Evolutionary conservation across 306 rosid species (phyloP), one percentile per base, ranked within the genome.

Genomic region (Quercus bicolor): DNA sequence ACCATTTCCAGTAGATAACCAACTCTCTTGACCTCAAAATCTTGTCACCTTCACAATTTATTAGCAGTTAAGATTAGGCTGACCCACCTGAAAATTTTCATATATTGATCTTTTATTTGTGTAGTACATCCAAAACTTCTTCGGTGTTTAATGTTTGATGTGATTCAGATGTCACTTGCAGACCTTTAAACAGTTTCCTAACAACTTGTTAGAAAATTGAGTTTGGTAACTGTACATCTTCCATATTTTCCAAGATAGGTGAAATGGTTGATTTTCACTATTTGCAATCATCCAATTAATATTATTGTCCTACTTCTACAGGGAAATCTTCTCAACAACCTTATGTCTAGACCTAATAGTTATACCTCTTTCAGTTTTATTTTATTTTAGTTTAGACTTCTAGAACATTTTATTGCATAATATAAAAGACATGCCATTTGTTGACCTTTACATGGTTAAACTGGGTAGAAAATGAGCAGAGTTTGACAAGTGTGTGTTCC

Each of bases 21-120:
- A 91, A 92, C 97, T 87, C 82, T 88, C 86, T 86, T 90, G 98
- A 95, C 97, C 90, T 88, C 85, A 82, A 91, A 92, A 90, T 79
- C 88, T 82, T 91, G 89, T 91, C 97, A 81, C 69, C 60, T 68
- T 83, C 88, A 78, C 56, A 66, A 80, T 84, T 89, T 81, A 75
- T 78, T 86, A 77, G 86, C 75, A 60, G 77, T 86, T 78, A 72
- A 88, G 91, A 86, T 80, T 75, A 79, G 87, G 69, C 82, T 87
- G 94, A 75, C 92, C 97, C 92, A 88, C 88, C 53, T 40, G 79
- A 82, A 81, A 77, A 26, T 85, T 78, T 33, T 73, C 75, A 70
- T 68, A 45, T 73, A 68, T 68, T 68, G 37, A 66, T 81, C 71
- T 52, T 29, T 61, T 65, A 53, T 71, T 66, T 71, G 19, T 33